Conservation (phyloP, 2,329 filamentous ascomycete genomes). For the Aureobasidium lini region DNA sequence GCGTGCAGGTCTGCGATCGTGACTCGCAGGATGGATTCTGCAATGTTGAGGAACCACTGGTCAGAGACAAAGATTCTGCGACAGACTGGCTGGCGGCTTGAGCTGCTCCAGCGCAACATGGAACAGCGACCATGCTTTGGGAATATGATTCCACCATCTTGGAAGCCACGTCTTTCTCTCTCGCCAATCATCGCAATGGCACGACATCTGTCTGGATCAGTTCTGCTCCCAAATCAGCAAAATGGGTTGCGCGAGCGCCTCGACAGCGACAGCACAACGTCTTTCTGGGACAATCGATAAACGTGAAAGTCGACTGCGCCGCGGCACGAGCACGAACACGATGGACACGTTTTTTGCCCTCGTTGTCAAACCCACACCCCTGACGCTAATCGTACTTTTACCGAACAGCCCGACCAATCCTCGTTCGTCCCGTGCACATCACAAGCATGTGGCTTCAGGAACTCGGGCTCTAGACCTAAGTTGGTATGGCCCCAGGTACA, state of each 20-base stretch:
- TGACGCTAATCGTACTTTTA: conserved; percentile 7
- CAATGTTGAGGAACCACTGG: neutral
- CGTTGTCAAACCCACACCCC: conserved; percentile 9
- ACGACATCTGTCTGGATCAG: neutral
- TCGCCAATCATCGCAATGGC: neutral
- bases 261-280: conserved; percentile 2
- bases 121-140: neutral
- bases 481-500: conserved; percentile 5
- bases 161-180: neutral
- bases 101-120: neutral
- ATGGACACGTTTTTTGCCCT: conserved; percentile 10
- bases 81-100: neutral
- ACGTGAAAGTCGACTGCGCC: conserved; percentile 7
- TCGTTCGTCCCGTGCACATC: neutral
- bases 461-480: neutral
- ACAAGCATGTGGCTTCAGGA: conserved; percentile 1
- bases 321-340: neutral
- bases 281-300: conserved; percentile 12
- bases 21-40: neutral
- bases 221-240: neutral
- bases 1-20: neutral
- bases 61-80: neutral
- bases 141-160: neutral
- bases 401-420: neutral
- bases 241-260: conserved; percentile 2